These are phyloP conservation scores for Coniosporium apollinis DNA, from an alignment of 495 filamentous ascomycete species.

Conservation along the genomic window DNA sequence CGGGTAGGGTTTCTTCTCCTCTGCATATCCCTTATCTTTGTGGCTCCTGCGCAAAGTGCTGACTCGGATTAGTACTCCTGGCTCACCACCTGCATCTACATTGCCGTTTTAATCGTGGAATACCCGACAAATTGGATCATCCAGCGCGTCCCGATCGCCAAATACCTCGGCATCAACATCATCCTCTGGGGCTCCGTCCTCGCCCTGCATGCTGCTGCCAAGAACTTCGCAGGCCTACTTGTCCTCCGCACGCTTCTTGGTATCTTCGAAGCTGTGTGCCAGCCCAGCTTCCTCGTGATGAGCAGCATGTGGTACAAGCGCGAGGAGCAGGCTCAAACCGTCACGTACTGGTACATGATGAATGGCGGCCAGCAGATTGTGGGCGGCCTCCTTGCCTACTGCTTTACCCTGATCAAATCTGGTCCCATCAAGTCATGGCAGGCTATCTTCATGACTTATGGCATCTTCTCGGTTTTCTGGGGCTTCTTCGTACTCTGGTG, in stretches of 20 bases:
- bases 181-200: conserved; percentile 34
- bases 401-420: conserved; percentile 33
- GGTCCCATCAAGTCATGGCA: conserved; percentile 31
- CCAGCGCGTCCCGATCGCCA: conserved; percentile 10
- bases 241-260: conserved; percentile 42
- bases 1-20: conserved; percentile 15
- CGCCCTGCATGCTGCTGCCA: conserved; percentile 35
- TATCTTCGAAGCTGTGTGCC: conserved; percentile 46
- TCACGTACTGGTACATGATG: conserved; percentile 49
- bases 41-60: too few relatives aligned
- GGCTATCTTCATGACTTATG: conserved; percentile 43
- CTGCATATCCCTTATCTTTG: not conserved
- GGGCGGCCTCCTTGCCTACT: conserved; percentile 39
- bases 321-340: conserved; percentile 42
- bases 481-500: conserved; percentile 22
- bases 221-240: conserved; percentile 30
- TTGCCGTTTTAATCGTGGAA: conserved; percentile 26
- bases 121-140: conserved; percentile 29
- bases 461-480: conserved; percentile 34
- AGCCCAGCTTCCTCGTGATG: conserved; percentile 39
- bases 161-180: conserved; percentile 14
- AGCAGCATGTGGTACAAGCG: conserved; percentile 45
- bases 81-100: conserved; percentile 38
- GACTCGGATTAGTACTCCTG: conserved; percentile 33
- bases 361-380: conserved; percentile 43